phyloP scores from a whole-genome alignment of 192 early-diverging fungal species.

The Linnemannia zychae region DNA sequence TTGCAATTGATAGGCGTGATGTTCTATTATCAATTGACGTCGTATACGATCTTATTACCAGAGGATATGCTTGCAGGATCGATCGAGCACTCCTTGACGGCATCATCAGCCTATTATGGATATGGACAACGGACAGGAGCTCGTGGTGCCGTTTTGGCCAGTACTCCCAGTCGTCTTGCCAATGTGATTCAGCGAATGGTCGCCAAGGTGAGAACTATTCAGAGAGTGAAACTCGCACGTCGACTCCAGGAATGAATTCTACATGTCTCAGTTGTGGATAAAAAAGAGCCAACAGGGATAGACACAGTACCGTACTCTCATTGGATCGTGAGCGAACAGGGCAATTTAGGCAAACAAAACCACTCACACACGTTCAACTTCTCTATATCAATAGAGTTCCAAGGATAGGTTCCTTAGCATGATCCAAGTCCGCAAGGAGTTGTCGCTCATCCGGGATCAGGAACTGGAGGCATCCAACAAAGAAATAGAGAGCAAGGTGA shows the following conservation, averaged over 20 bases:
- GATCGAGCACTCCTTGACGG: constrained; percentile 16
- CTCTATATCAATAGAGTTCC: constrained; percentile 12
- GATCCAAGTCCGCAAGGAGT: constrained; percentile 43
- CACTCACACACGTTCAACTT: neutral
- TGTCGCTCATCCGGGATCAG: constrained; percentile 35
- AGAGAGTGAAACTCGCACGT: neutral
- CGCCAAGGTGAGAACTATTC: constrained; percentile 26
- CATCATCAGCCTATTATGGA: neutral
- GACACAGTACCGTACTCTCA: neutral
- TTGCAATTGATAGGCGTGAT: constrained; percentile 26
- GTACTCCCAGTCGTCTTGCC: constrained; percentile 25
- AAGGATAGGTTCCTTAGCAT: constrained; percentile 52
- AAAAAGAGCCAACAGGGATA: neutral
- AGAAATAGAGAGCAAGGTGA: constrained; percentile 38
- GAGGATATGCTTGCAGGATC: constrained; percentile 22
- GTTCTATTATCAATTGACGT: constrained; percentile 47
- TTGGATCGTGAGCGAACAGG: neutral
- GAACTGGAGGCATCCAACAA: constrained; percentile 41
- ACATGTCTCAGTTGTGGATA: neutral
- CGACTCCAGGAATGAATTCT: neutral
- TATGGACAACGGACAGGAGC: constrained; percentile 8
- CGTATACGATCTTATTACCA: constrained; percentile 17
- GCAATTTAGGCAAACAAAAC: neutral
- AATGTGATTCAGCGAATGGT: constrained; percentile 49
- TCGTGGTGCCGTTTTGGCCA: neutral